Conservation (phyloP, 78 protist genomes). For the Chrysochromulina parva region DNA sequence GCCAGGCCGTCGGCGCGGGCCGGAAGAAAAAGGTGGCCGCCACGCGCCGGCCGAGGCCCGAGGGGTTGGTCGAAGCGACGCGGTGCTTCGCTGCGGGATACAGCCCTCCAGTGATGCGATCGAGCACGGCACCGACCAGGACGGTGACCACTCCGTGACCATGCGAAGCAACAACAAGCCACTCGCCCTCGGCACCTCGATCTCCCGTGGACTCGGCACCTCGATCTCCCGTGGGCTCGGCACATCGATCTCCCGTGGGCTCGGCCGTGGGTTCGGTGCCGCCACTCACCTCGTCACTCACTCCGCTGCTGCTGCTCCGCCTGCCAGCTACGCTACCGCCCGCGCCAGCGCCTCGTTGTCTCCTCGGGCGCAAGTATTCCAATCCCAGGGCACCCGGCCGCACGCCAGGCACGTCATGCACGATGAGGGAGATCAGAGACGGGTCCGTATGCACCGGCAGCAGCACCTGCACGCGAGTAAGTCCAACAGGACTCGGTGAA, state of each 20-base stretch:
- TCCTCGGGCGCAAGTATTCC: background rate
- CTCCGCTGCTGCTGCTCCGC: no score
- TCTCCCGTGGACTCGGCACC: background rate
- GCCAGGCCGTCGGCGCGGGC: background rate
- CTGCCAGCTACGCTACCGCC: no score
- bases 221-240: no score
- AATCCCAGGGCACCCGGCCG: background rate
- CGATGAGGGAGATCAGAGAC: background rate
- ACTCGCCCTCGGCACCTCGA: background rate
- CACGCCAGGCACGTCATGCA: background rate
- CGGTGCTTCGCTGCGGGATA: background rate
- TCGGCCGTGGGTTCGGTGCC: no score
- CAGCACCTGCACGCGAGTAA: background rate
- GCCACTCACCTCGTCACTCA: no score
- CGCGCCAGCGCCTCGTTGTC: no score
- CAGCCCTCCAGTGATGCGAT: background rate
- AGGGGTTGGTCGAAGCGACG: background rate
- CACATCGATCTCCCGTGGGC: no score
- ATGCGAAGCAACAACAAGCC: background rate
- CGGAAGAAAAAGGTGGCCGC: background rate
- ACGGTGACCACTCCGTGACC: conserved; percentile 10
- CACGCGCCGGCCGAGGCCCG: background rate
- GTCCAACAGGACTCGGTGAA: background rate
- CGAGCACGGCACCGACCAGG: background rate
- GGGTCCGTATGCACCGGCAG: background rate